phyloP scores from a whole-genome alignment of 2,329 filamentous ascomycete species.

The Biscogniauxia mediterranea region DNA sequence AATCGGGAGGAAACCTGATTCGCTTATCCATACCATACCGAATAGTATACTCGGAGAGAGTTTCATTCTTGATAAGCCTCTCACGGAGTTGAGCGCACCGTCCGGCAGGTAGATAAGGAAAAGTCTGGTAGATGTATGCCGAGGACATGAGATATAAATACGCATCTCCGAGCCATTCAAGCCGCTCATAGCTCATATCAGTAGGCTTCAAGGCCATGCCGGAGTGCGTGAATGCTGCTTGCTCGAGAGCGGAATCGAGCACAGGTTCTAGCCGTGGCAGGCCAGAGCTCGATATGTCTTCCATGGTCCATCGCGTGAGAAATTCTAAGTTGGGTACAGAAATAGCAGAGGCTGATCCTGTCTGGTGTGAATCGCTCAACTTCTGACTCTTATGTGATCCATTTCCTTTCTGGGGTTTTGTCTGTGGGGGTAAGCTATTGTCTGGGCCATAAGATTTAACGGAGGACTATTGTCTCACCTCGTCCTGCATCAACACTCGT shows the following conservation, averaged over 20 bases:
- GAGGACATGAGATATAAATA: slow-evolving; percentile 78
- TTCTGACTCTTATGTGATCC: slow-evolving; percentile 25
- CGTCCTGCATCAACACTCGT: slow-evolving; percentile 20
- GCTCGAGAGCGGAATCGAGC: slow-evolving; percentile 56
- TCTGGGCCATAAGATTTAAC: not conserved
- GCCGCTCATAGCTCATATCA: slow-evolving; percentile 67
- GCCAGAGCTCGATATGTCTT: slow-evolving; percentile 42
- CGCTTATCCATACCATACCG: slow-evolving; percentile 69
- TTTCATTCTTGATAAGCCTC: slow-evolving; percentile 75
- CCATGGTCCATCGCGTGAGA: slow-evolving; percentile 49
- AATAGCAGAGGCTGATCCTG: slow-evolving; percentile 8
- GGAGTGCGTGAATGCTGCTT: slow-evolving; percentile 66
- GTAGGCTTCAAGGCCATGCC: slow-evolving; percentile 40
- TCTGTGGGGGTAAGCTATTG: slow-evolving; percentile 10
- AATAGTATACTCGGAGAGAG: slow-evolving; percentile 66
- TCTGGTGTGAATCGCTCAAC: slow-evolving; percentile 11
- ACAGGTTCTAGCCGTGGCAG: slow-evolving; percentile 62
- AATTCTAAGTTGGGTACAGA: slow-evolving; percentile 23
- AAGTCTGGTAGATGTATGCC: slow-evolving; percentile 71
- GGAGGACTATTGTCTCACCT: slow-evolving; percentile 16
- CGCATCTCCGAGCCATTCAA: slow-evolving; percentile 88
- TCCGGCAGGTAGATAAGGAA: slow-evolving; percentile 63
- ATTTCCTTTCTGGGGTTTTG: slow-evolving; percentile 1
- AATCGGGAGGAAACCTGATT: slow-evolving; percentile 54
- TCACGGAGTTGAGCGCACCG: slow-evolving; percentile 76